These are phyloP conservation scores for Raffaelea albimanens DNA, from an alignment of 2,329 filamentous ascomycete genomes.

Conservation along the genomic window DNA sequence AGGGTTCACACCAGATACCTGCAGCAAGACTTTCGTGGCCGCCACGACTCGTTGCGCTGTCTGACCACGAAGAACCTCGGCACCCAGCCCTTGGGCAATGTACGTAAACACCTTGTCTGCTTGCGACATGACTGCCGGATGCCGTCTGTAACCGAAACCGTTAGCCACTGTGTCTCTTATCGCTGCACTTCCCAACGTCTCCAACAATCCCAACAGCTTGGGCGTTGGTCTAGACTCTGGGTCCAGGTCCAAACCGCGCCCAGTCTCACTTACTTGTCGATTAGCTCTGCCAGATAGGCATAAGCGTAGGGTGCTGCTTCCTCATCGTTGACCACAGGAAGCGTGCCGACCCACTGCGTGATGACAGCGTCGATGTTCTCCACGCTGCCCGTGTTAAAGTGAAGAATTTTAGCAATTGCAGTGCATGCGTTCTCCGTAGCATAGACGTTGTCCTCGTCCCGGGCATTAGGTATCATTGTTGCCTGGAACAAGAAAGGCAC, in stretches of 20 bases:
- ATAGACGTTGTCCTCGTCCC: conserved; percentile 88
- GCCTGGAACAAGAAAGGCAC: conserved; percentile 79
- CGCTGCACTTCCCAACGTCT: no score
- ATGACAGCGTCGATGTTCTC: conserved; percentile 67
- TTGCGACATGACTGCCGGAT: conserved; percentile 69
- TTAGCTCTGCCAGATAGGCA: conserved; percentile 80
- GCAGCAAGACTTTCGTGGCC: conserved; percentile 69
- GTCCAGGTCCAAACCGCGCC: no score
- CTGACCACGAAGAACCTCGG: conserved; percentile 79
- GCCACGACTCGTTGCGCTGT: conserved; percentile 68
- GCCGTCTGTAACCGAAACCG: conserved; percentile 52
- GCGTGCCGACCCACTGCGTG: conserved; percentile 78
- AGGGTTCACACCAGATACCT: conserved; percentile 64
- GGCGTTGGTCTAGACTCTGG: no score
- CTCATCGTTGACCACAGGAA: conserved; percentile 90
- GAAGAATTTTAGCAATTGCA: conserved; percentile 91
- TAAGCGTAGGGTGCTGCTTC: conserved; percentile 96
- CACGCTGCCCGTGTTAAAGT: conserved; percentile 75
- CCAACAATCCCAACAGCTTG: no score
- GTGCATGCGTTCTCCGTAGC: conserved; percentile 97
- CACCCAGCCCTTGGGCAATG: conserved; percentile 81
- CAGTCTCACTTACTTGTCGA: conserved; percentile 70
- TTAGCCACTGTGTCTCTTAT: background rate
- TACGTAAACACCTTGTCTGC: conserved; percentile 74
- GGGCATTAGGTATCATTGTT: conserved; percentile 68